A percentile compares a stretch with the other conserved stretches of the same genome.
These are phyloP conservation scores for Larix kaempferi DNA, from an alignment of 75 land plant genomes.

Conservation along the genomic window DNA sequence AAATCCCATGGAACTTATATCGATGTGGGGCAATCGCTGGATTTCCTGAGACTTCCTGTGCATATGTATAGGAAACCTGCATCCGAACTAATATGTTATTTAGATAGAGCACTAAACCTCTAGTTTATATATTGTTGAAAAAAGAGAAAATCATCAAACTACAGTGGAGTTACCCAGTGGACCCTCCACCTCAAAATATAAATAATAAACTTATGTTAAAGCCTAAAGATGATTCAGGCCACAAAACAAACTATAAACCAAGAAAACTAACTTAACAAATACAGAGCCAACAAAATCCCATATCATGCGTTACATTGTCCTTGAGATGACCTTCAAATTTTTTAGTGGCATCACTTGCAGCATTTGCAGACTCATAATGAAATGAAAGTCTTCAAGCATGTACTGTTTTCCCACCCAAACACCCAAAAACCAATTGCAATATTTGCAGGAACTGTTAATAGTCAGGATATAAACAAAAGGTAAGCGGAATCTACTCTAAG, in stretches of 20 bases:
- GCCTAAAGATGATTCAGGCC: neutral
- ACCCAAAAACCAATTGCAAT: neutral
- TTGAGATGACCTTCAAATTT: neutral
- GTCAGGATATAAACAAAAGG: neutral
- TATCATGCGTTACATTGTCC: neutral
- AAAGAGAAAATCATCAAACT: neutral
- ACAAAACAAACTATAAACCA: neutral
- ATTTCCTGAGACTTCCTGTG: conserved; percentile 77
- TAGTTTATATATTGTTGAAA: neutral
- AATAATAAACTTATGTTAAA: neutral
- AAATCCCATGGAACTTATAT: conserved; percentile 79
- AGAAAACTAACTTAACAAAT: neutral
- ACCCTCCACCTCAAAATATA: neutral
- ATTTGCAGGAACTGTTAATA: neutral
- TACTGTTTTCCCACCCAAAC: neutral
- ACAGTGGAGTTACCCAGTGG: neutral
- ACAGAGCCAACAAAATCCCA: neutral
- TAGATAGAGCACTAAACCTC: neutral
- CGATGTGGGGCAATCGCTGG: conserved; percentile 75
- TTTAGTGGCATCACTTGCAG: neutral
- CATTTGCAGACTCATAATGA: neutral
- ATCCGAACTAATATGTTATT: conserved; percentile 8
- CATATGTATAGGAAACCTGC: conserved; percentile 82
- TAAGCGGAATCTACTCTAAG: neutral
- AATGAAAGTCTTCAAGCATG: neutral